phyloP scores from a whole-genome alignment of 108 stramenopile species.

The Fistulifera pelliculosa region DNA sequence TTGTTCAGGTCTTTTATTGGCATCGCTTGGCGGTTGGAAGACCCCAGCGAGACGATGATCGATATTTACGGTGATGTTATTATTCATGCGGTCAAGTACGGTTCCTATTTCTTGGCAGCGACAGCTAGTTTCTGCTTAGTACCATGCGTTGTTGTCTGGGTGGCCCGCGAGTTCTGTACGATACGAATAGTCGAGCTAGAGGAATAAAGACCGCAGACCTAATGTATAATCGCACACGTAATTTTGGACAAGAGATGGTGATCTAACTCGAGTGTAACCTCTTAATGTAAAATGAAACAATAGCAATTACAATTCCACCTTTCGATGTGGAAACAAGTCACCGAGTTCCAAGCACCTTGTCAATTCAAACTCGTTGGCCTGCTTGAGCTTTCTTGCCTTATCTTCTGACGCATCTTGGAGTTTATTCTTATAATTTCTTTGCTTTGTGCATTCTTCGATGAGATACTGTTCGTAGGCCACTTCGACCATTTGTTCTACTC shows the following conservation, averaged over 20 bases:
- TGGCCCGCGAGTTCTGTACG: constrained; percentile 36
- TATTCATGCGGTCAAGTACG: constrained; percentile 27
- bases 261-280: too few relatives aligned
- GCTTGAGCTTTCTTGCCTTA: constrained; percentile 25
- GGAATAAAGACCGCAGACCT: too few relatives aligned
- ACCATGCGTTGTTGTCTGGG: constrained; percentile 31
- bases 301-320: neutral
- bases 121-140: constrained; percentile 22
- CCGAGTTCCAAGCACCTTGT: constrained; percentile 65
- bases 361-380: constrained; percentile 53
- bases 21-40: constrained; percentile 18
- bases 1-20: constrained; percentile 18
- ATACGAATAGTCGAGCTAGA: constrained; percentile 40
- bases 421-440: constrained; percentile 52
- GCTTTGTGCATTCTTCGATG: constrained; percentile 69
- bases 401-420: constrained; percentile 44
- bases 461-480: constrained; percentile 66
- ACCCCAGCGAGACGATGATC: constrained; percentile 20
- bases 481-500: constrained; percentile 86
- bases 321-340: constrained; percentile 57
- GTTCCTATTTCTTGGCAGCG: constrained; percentile 31
- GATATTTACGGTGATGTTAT: constrained; percentile 24
- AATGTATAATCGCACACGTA: too few relatives aligned
- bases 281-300: neutral
- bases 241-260: too few relatives aligned